Conservation (phyloP, 2,329 filamentous ascomycete species). For the Cyclaneusma minus region DNA sequence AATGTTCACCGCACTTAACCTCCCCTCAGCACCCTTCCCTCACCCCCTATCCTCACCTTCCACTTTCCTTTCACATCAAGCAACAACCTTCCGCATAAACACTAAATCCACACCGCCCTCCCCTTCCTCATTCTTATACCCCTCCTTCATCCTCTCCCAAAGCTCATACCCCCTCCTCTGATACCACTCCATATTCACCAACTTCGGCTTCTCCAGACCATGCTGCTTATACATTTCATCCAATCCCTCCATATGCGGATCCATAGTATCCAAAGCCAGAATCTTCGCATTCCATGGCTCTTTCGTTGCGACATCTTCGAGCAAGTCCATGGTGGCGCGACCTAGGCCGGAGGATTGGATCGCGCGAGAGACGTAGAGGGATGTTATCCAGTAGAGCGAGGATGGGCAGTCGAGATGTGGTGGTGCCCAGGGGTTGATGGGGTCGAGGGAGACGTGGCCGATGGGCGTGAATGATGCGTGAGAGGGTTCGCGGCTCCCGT, state of each 20-base stretch:
- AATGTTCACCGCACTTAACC: too few relatives aligned
- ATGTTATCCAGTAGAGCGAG: slow-evolving; percentile 9
- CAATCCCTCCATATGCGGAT: slow-evolving; percentile 5
- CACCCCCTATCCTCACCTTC: too few relatives aligned
- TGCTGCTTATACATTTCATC: slow-evolving; percentile 5
- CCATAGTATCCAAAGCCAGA: slow-evolving; percentile 7
- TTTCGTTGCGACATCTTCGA: slow-evolving; percentile 8
- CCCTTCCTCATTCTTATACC: too few relatives aligned
- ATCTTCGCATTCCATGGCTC: slow-evolving; percentile 9
- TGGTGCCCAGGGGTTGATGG: slow-evolving; percentile 2
- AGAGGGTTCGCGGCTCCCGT: slow-evolving; percentile 3
- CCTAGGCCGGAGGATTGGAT: slow-evolving; percentile 11
- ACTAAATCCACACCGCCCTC: too few relatives aligned
- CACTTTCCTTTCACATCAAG: too few relatives aligned
- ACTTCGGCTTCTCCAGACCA: slow-evolving; percentile 5
- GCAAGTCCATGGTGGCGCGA: slow-evolving; percentile 11
- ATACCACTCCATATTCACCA: slow-evolving; percentile 15
- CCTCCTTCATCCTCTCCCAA: slow-evolving; percentile 6
- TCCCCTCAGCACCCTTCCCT: too few relatives aligned
- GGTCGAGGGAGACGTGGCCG: slow-evolving; percentile 13
- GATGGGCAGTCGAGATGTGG: slow-evolving; percentile 2
- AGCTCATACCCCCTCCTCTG: slow-evolving; percentile 12
- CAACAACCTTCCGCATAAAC: too few relatives aligned
- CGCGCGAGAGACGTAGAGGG: slow-evolving; percentile 10
- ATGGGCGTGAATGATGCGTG: slow-evolving; percentile 10